These are phyloP conservation scores for Podila minutissima DNA, from an alignment of 192 early-diverging fungal species.

Conservation along the genomic window DNA sequence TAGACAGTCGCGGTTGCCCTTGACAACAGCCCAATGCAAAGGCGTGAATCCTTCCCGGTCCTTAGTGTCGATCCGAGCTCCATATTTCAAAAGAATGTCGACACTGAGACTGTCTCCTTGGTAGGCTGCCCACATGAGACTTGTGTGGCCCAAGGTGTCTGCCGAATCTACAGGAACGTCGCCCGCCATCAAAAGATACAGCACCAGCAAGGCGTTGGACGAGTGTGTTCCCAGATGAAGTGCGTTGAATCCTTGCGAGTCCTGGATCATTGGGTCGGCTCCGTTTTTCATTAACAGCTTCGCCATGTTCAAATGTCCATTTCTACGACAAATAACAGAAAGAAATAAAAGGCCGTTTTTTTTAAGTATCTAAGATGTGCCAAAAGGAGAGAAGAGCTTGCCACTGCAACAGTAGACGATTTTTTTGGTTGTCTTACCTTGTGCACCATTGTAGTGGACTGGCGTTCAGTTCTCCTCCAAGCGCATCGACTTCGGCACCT, in stretches of 20 bases:
- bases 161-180: conserved; percentile 75
- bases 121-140: conserved; percentile 96
- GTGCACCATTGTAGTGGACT: conserved; percentile 96
- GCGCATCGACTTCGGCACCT: conserved; percentile 78
- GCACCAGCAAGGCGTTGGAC: conserved; percentile 76
- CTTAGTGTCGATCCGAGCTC: conserved; percentile 72
- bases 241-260: conserved; percentile 90
- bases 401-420: too few species aligned
- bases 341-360: background rate
- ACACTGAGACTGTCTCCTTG: conserved; percentile 80
- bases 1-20: conserved; percentile 61
- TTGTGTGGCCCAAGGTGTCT: conserved; percentile 85
- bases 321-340: conserved; percentile 56
- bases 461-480: conserved; percentile 81
- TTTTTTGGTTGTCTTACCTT: conserved; percentile 55
- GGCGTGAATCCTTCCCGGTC: conserved; percentile 85
- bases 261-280: conserved; percentile 76
- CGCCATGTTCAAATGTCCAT: conserved; percentile 78
- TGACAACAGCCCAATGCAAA: conserved; percentile 91
- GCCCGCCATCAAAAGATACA: conserved; percentile 77
- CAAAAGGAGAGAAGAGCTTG: too few species aligned
- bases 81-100: conserved; percentile 73
- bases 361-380: background rate
- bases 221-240: conserved; percentile 92
- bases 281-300: conserved; percentile 78